phyloP scores from a whole-genome alignment of 1,284 basidiomycete species.

The Moesziomyces aphidis region DNA sequence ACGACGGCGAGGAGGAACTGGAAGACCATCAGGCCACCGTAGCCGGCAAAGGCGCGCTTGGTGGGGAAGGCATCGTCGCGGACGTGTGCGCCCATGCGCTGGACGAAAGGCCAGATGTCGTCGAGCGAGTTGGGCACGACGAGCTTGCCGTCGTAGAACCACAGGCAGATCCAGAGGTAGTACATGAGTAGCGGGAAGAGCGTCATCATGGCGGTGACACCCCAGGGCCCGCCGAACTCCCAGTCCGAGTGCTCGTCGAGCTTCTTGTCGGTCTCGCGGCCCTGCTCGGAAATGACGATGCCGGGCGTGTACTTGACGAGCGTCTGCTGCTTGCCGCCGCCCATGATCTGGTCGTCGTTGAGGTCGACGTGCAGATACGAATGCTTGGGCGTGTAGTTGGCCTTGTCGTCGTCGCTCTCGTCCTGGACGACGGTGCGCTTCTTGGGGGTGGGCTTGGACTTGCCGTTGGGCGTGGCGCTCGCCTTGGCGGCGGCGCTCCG shows the following conservation, averaged over 20 bases:
- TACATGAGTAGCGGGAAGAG: slow-evolving; percentile 94
- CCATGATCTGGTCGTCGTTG: slow-evolving; percentile 65
- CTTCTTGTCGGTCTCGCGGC: slow-evolving; percentile 62
- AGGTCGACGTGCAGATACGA: slow-evolving; percentile 60
- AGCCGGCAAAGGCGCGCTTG: slow-evolving; percentile 76
- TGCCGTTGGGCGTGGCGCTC: slow-evolving; percentile 29
- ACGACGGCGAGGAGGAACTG: slow-evolving; percentile 90
- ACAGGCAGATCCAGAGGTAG: slow-evolving; percentile 97
- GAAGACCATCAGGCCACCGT: slow-evolving; percentile 87
- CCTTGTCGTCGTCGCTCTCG: slow-evolving; percentile 28
- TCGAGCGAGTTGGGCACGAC: slow-evolving; percentile 79
- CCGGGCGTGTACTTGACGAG: slow-evolving; percentile 61
- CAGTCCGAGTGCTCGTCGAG: slow-evolving; percentile 64
- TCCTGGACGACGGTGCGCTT: slow-evolving; percentile 42
- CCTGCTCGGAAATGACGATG: slow-evolving; percentile 65
- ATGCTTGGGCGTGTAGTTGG: slow-evolving; percentile 51
- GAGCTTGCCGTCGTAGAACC: slow-evolving; percentile 91
- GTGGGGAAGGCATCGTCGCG: slow-evolving; percentile 92
- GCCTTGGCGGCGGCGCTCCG: slow-evolving; percentile 38
- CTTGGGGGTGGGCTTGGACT: slow-evolving; percentile 25
- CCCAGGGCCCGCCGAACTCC: slow-evolving; percentile 95
- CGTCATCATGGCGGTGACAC: slow-evolving; percentile 92
- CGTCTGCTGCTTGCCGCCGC: slow-evolving; percentile 61
- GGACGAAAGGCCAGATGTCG: slow-evolving; percentile 83
- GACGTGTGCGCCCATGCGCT: slow-evolving; percentile 85